Evolutionary conservation across 495 filamentous ascomycete species (phyloP).

Genomic region (Oleoguttula mirabilis): DNA sequence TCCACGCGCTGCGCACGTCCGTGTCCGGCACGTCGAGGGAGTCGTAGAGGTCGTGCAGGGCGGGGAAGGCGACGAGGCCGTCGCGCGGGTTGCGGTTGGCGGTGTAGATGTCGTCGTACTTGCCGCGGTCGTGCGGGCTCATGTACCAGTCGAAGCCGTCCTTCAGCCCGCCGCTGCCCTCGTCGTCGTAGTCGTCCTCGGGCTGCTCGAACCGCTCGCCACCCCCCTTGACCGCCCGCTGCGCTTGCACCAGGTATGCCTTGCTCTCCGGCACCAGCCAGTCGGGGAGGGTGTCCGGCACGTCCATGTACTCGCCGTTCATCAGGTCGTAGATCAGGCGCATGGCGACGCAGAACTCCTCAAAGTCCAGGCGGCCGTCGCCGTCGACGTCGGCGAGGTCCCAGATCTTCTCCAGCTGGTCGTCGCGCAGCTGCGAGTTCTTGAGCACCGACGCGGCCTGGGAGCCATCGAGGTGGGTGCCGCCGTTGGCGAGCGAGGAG

Average conservation of each 20-base stretch:
- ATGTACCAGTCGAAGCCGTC: slow-evolving; percentile 99
- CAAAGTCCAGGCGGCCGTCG: slow-evolving; percentile 94
- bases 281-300: slow-evolving; percentile 72
- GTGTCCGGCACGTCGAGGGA: slow-evolving; percentile 92
- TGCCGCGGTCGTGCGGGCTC: slow-evolving; percentile 74
- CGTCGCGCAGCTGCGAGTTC: slow-evolving; percentile 84
- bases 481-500: slow-evolving; percentile 67
- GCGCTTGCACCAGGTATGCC: slow-evolving; percentile 87
- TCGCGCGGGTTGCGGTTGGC: slow-evolving; percentile 66
- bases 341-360: slow-evolving; percentile 99
- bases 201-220: slow-evolving; percentile 69
- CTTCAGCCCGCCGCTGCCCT: slow-evolving; percentile 68
- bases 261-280: slow-evolving; percentile 97
- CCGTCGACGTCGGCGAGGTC: slow-evolving; percentile 94
- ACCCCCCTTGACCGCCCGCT: slow-evolving; percentile 61
- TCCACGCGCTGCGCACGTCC: slow-evolving; percentile 89
- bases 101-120: slow-evolving; percentile 92
- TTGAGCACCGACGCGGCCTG: slow-evolving; percentile 91
- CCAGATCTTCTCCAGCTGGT: slow-evolving; percentile 94
- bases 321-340: slow-evolving; percentile 90
- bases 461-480: slow-evolving; percentile 71
- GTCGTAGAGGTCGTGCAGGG: slow-evolving; percentile 74
- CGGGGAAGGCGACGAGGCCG: slow-evolving; percentile 71
- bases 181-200: slow-evolving; percentile 46
- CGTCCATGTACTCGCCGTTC: slow-evolving; percentile 84